Percentiles rank a stretch among this genome's conserved stretches.
These are phyloP conservation scores for Iberis amara DNA, from an alignment of 441 rosid species.

Conservation along the genomic window DNA sequence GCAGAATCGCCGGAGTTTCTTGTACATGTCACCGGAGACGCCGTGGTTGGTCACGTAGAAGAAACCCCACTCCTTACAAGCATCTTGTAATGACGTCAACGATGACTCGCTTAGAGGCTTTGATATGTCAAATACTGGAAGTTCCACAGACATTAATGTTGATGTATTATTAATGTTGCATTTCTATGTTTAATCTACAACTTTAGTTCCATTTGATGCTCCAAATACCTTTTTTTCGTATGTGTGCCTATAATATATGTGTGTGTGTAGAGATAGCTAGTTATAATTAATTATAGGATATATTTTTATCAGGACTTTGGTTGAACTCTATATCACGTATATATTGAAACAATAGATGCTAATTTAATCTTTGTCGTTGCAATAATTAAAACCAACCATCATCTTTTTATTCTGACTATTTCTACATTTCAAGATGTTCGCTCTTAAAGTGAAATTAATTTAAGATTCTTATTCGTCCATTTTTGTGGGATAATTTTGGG, in stretches of 20 bases:
- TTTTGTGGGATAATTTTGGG: too few species aligned
- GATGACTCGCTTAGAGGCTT: slow-evolving; percentile 40
- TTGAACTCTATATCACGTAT: slow-evolving; percentile 12
- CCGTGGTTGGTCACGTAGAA: slow-evolving; percentile 55
- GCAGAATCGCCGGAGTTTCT: slow-evolving; percentile 36
- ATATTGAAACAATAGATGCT: slow-evolving; percentile 12
- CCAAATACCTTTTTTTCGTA: slow-evolving; percentile 3
- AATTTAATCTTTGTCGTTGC: slow-evolving; percentile 29
- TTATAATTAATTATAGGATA: slow-evolving; percentile 3
- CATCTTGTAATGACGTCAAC: slow-evolving; percentile 37
- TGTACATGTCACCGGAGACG: slow-evolving; percentile 36
- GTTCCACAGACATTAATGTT: slow-evolving; percentile 33
- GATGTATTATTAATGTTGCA: neutral
- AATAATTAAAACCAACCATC: slow-evolving; percentile 23
- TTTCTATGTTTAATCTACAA: neutral
- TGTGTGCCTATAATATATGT: neutral
- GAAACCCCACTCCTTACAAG: slow-evolving; percentile 62
- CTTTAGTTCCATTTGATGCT: slow-evolving; percentile 11
- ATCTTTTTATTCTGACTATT: slow-evolving; percentile 3
- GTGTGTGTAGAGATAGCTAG: slow-evolving; percentile 7
- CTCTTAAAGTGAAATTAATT: neutral
- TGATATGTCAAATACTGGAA: slow-evolving; percentile 55
- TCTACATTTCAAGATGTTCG: slow-evolving; percentile 22
- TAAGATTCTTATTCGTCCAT: too few species aligned
- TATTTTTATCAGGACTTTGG: slow-evolving; percentile 5